Conservation (phyloP, 2,329 filamentous ascomycete genomes). For the Magnaporthales sp. region DNA sequence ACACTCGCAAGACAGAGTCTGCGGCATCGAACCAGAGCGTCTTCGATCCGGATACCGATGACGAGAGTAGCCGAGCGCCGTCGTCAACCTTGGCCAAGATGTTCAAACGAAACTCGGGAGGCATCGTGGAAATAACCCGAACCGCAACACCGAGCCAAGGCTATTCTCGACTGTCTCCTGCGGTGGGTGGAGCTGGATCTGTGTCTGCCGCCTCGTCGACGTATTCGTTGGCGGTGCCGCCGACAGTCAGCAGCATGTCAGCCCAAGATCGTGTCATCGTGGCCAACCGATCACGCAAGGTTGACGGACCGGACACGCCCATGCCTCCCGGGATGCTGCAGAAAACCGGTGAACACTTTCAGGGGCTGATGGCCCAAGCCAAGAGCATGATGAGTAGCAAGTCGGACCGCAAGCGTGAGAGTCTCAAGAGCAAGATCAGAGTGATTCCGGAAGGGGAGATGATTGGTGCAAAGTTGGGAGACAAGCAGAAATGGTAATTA, state of each 20-base stretch:
- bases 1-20: constrained; percentile 9
- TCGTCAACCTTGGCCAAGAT: constrained; percentile 3
- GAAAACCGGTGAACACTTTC: constrained; percentile 2
- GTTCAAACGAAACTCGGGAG: constrained; percentile 5
- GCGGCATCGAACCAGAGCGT: constrained; percentile 8
- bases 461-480: neutral
- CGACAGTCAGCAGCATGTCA: neutral
- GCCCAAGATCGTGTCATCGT: neutral
- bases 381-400: neutral
- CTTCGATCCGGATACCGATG: constrained; percentile 11
- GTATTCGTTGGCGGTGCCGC: neutral
- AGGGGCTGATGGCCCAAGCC: neutral
- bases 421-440: neutral
- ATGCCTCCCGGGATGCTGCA: constrained; percentile 4
- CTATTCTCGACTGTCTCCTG: neutral
- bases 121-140: constrained; percentile 1
- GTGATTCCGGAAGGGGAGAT: neutral
- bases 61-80: constrained; percentile 9
- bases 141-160: neutral
- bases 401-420: constrained; percentile 2
- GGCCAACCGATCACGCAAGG: neutral
- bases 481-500: neutral
- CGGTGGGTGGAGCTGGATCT: neutral
- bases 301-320: constrained; percentile 6
- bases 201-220: neutral